phyloP scores from a whole-genome alignment of 805 yeast genomes.

The Hanseniaspora thailandica region DNA sequence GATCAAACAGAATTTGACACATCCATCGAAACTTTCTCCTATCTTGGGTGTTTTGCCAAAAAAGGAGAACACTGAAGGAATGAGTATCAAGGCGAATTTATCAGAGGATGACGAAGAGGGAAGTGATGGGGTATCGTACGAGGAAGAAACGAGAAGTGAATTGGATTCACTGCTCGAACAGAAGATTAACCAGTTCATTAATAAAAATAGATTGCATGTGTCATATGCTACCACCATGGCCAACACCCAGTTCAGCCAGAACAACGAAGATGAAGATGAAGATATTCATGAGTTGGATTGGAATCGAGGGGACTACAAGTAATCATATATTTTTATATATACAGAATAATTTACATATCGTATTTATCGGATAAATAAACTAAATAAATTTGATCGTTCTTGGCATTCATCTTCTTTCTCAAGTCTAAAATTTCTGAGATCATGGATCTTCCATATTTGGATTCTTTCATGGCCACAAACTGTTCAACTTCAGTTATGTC shows the following conservation, averaged over 20 bases:
- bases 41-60: too few relatives aligned
- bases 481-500: constrained; percentile 10
- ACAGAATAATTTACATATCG: constrained; percentile 5
- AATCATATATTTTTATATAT: background rate
- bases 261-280: background rate
- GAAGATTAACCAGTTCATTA: constrained; percentile 3
- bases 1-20: background rate
- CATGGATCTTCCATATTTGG: constrained; percentile 12
- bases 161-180: background rate
- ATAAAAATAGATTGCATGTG: constrained; percentile 1
- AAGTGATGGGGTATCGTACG: too few relatives aligned
- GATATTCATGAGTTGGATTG: background rate
- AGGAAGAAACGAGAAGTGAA: background rate
- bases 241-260: constrained; percentile 6
- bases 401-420: constrained; percentile 11
- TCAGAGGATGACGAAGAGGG: background rate
- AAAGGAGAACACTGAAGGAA: background rate
- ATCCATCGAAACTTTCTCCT: background rate
- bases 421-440: constrained; percentile 2
- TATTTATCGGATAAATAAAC: constrained; percentile 12
- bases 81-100: background rate
- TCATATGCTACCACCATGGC: constrained; percentile 5
- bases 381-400: constrained; percentile 5
- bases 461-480: constrained; percentile 9
- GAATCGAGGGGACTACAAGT: background rate